A percentile compares a stretch with the other conserved stretches of the same genome.
These are phyloP conservation scores for Candida wancherniae DNA, from an alignment of 805 yeast genomes.

Conservation along the genomic window DNA sequence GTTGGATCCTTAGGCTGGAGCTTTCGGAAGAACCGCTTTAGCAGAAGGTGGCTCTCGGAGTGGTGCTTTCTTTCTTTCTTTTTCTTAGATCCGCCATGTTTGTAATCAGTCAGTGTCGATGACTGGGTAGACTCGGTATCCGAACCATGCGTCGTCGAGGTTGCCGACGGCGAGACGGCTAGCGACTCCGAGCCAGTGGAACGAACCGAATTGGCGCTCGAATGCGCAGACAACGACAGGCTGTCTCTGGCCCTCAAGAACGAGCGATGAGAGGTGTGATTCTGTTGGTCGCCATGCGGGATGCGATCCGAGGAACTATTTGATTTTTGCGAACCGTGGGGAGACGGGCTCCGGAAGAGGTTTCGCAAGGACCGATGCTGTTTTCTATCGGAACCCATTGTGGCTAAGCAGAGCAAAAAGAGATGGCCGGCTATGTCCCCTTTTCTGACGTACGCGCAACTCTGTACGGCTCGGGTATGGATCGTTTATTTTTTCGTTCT, in stretches of 20 bases:
- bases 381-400: conserved; percentile 12
- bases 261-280: conserved; percentile 19
- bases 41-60: conserved; percentile 21
- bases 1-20: conserved; percentile 24
- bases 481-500: no score
- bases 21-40: conserved; percentile 52
- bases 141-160: conserved; percentile 3
- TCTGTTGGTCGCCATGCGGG: conserved; percentile 2
- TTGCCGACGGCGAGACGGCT: conserved; percentile 4
- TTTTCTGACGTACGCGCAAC: no score
- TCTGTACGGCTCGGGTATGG: no score
- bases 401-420: no score
- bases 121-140: conserved; percentile 10
- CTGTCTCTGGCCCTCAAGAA: conserved; percentile 22
- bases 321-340: no score
- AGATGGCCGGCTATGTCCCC: no score
- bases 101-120: conserved; percentile 4
- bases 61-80: conserved; percentile 5
- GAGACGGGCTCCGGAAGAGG: conserved; percentile 8
- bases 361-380: conserved; percentile 14
- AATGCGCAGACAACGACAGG: no score
- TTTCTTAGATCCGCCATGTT: conserved; percentile 2
- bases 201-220: no score
- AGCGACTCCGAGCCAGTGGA: conserved; percentile 3
- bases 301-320: no score